phyloP scores from a whole-genome alignment of 495 filamentous ascomycete species.

The Penicillium paradoxum region DNA sequence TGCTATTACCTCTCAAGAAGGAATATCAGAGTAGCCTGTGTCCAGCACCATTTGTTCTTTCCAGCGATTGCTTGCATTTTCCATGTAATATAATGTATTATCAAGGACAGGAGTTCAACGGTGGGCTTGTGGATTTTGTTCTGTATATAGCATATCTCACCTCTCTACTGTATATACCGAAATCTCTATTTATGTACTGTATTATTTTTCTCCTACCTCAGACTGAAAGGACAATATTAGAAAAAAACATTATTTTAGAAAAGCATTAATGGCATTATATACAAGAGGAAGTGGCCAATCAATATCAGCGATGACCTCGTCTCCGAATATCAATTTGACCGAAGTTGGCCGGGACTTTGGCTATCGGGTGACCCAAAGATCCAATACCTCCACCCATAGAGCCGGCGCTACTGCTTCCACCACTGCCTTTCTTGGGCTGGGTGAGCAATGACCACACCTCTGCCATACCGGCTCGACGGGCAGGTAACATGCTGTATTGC shows the following conservation, averaged over 20 bases:
- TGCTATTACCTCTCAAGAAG: neutral
- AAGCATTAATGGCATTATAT: conserved; percentile 11
- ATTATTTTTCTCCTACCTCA: neutral
- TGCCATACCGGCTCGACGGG: conserved; percentile 66
- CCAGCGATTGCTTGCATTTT: conserved; percentile 2
- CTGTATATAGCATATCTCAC: conserved; percentile 5
- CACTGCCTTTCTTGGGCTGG: conserved; percentile 38
- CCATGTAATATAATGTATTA: neutral
- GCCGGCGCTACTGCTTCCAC: conserved; percentile 23
- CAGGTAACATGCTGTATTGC: conserved; percentile 97
- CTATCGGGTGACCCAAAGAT: conserved; percentile 23
- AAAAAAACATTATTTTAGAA: neutral
- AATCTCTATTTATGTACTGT: neutral
- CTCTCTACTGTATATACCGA: neutral
- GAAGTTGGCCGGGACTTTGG: conserved; percentile 34
- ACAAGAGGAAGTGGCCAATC: neutral
- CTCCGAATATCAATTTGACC: conserved; percentile 34
- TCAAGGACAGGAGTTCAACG: conserved; percentile 1
- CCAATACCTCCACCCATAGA: conserved; percentile 29
- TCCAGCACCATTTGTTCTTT: neutral
- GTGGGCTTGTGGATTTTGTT: neutral
- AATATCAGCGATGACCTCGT: conserved; percentile 36
- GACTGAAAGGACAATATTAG: neutral
- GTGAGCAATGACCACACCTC: conserved; percentile 83
- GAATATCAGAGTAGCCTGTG: neutral